phyloP scores from a whole-genome alignment of 805 yeast genomes.

The Schizosaccharomyces osmophilus region DNA sequence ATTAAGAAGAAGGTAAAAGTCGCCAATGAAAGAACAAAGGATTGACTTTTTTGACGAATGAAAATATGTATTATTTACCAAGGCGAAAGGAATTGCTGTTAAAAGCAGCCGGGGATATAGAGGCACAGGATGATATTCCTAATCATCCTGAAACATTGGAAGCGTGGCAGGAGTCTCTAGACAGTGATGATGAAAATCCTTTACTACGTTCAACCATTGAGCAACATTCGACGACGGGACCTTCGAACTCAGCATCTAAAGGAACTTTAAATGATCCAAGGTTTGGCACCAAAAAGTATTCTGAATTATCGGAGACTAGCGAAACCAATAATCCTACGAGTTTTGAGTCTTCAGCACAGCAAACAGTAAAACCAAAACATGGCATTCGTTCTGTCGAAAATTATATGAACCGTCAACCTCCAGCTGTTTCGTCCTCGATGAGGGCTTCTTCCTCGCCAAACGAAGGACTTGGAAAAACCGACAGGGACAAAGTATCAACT shows the following conservation, averaged over 20 bases:
- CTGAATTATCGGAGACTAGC: no score
- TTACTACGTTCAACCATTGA: neutral
- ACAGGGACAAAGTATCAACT: no score
- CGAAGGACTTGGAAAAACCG: no score
- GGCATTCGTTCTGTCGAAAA: no score
- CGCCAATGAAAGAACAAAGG: neutral
- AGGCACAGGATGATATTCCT: neutral
- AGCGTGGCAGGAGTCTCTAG: neutral
- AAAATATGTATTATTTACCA: neutral
- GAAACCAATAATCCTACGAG: no score
- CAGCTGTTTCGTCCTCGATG: no score
- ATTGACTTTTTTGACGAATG: neutral
- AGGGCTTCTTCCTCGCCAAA: no score
- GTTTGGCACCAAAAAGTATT: no score
- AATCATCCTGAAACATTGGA: neutral
- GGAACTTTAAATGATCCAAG: neutral
- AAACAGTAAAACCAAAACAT: no score
- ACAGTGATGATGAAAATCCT: neutral
- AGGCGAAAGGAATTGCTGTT: neutral
- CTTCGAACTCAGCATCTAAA: neutral
- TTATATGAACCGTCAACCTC: no score
- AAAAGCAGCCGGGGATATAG: neutral
- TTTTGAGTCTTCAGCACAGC: no score
- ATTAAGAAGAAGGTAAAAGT: neutral
- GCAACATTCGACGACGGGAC: neutral